A percentile compares a stretch with the other conserved stretches of the same genome.
Evolutionary conservation across 805 yeast genomes (phyloP).

Genomic region (Candida yuanshanica): DNA sequence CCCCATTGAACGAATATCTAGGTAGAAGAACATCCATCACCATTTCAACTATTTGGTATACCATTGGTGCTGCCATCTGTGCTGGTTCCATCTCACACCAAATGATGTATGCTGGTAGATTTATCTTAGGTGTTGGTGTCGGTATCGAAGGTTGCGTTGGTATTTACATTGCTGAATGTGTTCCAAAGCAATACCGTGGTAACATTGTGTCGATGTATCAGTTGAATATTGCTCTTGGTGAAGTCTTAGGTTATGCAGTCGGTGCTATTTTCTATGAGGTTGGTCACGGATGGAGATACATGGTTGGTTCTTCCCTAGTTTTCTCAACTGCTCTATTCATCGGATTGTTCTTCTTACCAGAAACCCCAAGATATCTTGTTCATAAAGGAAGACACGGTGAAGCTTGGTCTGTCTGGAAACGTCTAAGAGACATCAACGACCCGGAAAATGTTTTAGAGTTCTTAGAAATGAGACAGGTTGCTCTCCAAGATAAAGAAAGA

Average conservation of each 20-base stretch:
- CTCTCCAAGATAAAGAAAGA: constrained; percentile 39
- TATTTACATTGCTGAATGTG: constrained; percentile 55
- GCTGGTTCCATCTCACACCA: constrained; percentile 41
- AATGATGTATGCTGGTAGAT: constrained; percentile 56
- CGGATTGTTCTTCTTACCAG: constrained; percentile 53
- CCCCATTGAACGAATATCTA: constrained; percentile 49
- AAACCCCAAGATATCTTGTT: constrained; percentile 52
- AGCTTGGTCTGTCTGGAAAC: constrained; percentile 51
- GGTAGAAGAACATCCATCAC: constrained; percentile 54
- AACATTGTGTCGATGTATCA: constrained; percentile 58
- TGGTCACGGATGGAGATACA: constrained; percentile 56
- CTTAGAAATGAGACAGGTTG: constrained; percentile 50
- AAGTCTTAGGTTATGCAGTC: constrained; percentile 57
- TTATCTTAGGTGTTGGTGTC: constrained; percentile 56
- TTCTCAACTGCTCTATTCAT: constrained; percentile 46
- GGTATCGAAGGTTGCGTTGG: constrained; percentile 67
- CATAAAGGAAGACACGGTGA: constrained; percentile 46
- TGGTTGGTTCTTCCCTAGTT: constrained; percentile 58
- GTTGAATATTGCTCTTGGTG: constrained; percentile 61
- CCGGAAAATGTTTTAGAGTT: constrained; percentile 45
- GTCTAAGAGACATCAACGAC: constrained; percentile 43
- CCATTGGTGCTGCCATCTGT: constrained; percentile 55
- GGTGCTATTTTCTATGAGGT: constrained; percentile 57
- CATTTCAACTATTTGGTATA: constrained; percentile 53
- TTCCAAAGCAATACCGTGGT: constrained; percentile 54